Percentiles rank a stretch among this genome's conserved stretches.
These are phyloP conservation scores for Canariomyces notabilis DNA, from an alignment of 2,329 filamentous ascomycete species.

Conservation along the genomic window DNA sequence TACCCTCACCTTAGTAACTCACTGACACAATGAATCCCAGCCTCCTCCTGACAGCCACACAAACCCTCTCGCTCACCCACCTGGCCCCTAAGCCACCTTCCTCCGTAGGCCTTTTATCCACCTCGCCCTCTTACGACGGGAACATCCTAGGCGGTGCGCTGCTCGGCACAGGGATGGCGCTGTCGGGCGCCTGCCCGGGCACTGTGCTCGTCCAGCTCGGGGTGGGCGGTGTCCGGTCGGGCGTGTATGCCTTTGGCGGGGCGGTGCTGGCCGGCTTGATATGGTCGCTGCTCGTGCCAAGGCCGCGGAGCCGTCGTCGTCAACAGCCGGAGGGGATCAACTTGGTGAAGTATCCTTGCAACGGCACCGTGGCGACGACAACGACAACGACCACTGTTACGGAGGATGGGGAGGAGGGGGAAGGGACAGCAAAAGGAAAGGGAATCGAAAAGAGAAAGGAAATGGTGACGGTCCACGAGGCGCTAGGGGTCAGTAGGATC, in stretches of 20 bases:
- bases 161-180: slow-evolving; percentile 61
- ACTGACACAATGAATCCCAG: too few species aligned
- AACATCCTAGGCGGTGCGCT: slow-evolving; percentile 60
- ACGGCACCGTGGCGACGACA: neutral
- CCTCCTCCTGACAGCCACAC: slow-evolving; percentile 41
- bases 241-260: slow-evolving; percentile 49
- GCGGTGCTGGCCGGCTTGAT: slow-evolving; percentile 51
- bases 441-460: neutral
- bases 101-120: slow-evolving; percentile 46
- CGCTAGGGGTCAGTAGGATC: slow-evolving; percentile 36
- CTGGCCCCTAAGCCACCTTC: slow-evolving; percentile 47
- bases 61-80: slow-evolving; percentile 38
- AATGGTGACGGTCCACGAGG: slow-evolving; percentile 34
- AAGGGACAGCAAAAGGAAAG: slow-evolving; percentile 19
- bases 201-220: slow-evolving; percentile 59
- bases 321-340: neutral
- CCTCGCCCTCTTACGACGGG: slow-evolving; percentile 59
- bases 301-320: slow-evolving; percentile 19
- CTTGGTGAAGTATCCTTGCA: too few species aligned
- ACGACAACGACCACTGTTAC: neutral
- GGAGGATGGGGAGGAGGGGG: neutral
- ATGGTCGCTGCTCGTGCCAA: slow-evolving; percentile 45
- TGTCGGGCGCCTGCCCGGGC: slow-evolving; percentile 61
- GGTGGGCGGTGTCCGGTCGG: slow-evolving; percentile 46
- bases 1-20: slow-evolving; percentile 12